A percentile compares a stretch with the other conserved stretches of the same genome.
Conservation (phyloP, 1,284 basidiomycete genomes). For the Polyporus tsugae region DNA sequence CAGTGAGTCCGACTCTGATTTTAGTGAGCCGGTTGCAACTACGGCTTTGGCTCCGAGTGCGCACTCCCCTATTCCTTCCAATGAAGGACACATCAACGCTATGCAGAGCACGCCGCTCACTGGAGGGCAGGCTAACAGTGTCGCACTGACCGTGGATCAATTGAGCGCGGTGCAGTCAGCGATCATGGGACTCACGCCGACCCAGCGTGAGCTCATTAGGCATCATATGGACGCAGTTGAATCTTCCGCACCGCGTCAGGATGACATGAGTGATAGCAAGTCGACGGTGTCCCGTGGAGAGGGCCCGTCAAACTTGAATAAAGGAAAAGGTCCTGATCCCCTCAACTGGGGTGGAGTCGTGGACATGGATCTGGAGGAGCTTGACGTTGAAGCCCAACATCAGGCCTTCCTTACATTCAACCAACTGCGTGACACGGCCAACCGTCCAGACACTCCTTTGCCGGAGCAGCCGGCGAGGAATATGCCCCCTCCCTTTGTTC, state of each 20-base stretch:
- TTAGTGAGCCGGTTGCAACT: no score
- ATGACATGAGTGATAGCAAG: not conserved
- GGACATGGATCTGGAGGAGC: constrained; percentile 15
- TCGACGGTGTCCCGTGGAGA: constrained; percentile 6
- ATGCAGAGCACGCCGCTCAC: no score
- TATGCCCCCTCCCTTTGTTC: no score
- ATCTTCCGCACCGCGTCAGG: not conserved
- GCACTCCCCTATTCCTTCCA: no score
- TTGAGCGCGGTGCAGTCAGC: not conserved
- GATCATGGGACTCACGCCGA: not conserved
- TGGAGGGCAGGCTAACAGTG: no score
- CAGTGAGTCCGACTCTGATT: no score
- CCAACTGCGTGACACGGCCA: not conserved
- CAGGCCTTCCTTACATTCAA: not conserved
- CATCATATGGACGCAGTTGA: not conserved
- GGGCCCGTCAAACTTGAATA: constrained; percentile 14
- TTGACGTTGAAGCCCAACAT: constrained; percentile 22
- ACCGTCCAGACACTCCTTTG: not conserved
- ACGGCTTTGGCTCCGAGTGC: no score
- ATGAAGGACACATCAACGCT: no score
- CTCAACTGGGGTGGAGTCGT: constrained; percentile 26
- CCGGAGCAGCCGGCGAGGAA: no score
- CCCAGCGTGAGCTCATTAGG: not conserved
- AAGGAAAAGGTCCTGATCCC: constrained; percentile 29
- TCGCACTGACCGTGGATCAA: not conserved